Base-by-base conservation (phyloP, 441 rosid species). In the Gossypium armourianum region DNA sequence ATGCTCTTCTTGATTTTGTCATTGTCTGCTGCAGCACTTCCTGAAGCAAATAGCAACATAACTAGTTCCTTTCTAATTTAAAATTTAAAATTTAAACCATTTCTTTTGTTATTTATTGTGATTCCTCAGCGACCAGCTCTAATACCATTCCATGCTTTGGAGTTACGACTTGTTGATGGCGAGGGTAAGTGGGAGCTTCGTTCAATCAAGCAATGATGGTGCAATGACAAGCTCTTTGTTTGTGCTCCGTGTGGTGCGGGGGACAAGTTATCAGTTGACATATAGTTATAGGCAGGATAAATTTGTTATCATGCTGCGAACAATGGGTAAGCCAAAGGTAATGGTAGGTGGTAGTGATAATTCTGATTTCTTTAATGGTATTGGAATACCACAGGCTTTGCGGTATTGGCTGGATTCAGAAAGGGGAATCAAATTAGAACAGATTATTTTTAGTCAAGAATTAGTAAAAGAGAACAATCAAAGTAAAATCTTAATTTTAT, bases 111-210 rank as follows among this genome's bases (percentile, higher is more conserved):
- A 5, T 53, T 7, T 12, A 26, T 26, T 50, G 1, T 61, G 19
- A n/a, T 17, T 67, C 70, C 2, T 43, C 88, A 95, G 99, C 98
- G 98, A 20, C 99, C 97, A 72, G 98, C 99, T 54, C 77, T 95
- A 61, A 92, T 92, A 77, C 98, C 93, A 16, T 95, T 88, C 78
- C 99, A 94, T 68, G 80, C 95, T 0, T 59, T 82, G 81, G 99
- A 92, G 82, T 75, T 95, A 45, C 84, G 95, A 80, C 86, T 95
- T 70, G 88, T 89, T 59, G 99, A 95, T 65, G 99, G 98, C 20
- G 99, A 95, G 87, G 99, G 97, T 62, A 83, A 87, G 70, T 94
- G 99, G 99, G 92, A 94, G 79, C 94, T 94, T 21, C 96, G 89
- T 28, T 59, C 85, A 40, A 89, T 94, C 56, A 84, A 83, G 74